A percentile compares a stretch with the other conserved stretches of the same genome.
These are phyloP conservation scores for Passiflora organensis DNA, from an alignment of 345 rosid genomes.

Conservation along the genomic window DNA sequence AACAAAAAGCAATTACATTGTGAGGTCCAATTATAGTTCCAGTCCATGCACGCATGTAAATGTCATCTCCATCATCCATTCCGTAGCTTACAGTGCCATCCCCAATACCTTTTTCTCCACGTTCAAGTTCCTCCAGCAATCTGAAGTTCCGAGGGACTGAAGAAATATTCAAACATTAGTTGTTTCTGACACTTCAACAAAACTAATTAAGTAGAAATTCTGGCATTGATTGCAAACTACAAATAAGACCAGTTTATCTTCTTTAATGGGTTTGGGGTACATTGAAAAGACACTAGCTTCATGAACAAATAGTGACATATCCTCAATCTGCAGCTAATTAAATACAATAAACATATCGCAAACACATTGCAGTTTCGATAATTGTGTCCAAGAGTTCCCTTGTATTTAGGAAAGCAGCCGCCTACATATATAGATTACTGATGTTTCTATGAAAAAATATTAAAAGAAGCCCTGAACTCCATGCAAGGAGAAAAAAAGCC, in stretches of 20 bases:
- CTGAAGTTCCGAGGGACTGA: constrained; percentile 82
- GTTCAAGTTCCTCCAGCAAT: constrained; percentile 84
- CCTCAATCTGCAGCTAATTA: no score
- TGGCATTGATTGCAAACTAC: neutral
- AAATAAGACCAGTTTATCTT: neutral
- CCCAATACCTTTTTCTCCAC: constrained; percentile 87
- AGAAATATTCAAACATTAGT: constrained; percentile 10
- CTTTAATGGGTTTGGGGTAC: no score
- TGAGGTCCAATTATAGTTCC: constrained; percentile 89
- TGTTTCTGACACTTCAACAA: neutral
- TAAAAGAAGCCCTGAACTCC: no score
- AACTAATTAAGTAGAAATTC: neutral
- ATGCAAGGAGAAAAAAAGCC: no score
- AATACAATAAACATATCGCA: no score
- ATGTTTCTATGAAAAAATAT: no score
- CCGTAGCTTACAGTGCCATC: constrained; percentile 94
- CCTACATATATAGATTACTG: no score
- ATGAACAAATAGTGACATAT: no score
- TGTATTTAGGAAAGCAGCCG: no score
- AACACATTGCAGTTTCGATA: no score
- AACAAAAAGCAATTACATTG: constrained; percentile 49
- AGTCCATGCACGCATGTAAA: constrained; percentile 90
- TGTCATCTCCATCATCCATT: constrained; percentile 90
- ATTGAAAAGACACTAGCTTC: no score
- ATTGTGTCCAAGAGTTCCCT: no score